These are phyloP conservation scores for Bauhinia variegata DNA, from an alignment of 306 rosid genomes.

Conservation along the genomic window DNA sequence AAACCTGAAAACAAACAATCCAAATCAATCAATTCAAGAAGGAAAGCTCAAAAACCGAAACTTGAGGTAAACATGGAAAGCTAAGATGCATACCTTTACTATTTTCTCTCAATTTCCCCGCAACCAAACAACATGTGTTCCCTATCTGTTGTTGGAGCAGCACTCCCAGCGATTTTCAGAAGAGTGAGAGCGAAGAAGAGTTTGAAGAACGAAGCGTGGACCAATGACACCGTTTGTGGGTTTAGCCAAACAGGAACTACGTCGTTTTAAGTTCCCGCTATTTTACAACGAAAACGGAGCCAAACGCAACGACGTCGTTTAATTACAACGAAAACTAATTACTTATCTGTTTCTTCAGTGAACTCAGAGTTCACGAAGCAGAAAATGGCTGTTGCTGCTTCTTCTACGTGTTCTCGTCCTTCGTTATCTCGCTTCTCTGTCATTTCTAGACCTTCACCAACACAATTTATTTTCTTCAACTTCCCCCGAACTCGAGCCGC, in stretches of 20 bases:
- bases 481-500: constrained; percentile 4
- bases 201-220: not conserved
- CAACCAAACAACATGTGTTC: not conserved
- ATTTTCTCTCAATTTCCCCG: not conserved
- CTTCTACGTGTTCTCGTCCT: constrained; percentile 20
- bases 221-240: not conserved
- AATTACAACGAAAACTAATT: no score
- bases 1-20: not conserved
- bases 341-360: constrained; percentile 35
- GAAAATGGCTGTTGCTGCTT: constrained; percentile 63
- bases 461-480: constrained; percentile 29
- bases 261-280: constrained; percentile 1
- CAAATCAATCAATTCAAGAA: not conserved
- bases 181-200: not conserved
- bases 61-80: not conserved
- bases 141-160: not conserved
- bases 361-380: not conserved
- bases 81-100: not conserved
- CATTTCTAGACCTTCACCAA: constrained; percentile 41
- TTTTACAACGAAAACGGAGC: not conserved
- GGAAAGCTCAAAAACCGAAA: not conserved
- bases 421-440: constrained; percentile 50
- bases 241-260: not conserved
- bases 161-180: not conserved
- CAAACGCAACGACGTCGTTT: constrained; percentile 21